These are phyloP conservation scores for Cordia subcordata DNA, from an alignment of 257 asterid species.

Conservation along the genomic window DNA sequence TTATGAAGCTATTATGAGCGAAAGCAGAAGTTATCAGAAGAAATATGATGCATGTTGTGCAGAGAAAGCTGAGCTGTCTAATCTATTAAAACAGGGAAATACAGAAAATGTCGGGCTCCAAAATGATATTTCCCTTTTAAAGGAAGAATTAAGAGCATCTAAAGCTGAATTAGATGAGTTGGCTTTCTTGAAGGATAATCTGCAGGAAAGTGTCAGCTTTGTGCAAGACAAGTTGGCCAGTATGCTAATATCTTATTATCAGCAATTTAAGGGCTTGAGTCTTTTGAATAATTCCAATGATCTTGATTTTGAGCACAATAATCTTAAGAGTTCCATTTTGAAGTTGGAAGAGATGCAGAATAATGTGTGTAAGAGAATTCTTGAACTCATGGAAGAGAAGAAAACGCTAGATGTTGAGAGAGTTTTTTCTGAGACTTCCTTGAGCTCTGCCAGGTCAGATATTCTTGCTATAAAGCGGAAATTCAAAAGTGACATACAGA, in stretches of 20 bases:
- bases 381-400: constrained; percentile 63
- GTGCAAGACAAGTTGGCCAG: constrained; percentile 45
- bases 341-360: constrained; percentile 65
- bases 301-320: constrained; percentile 21
- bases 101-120: constrained; percentile 44
- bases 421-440: constrained; percentile 42
- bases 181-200: constrained; percentile 46
- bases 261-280: constrained; percentile 26
- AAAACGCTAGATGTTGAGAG: constrained; percentile 49
- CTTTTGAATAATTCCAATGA: constrained; percentile 13
- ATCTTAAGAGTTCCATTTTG: constrained; percentile 40
- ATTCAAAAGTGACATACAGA: constrained; percentile 44
- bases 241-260: constrained; percentile 41
- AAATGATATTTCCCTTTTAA: constrained; percentile 41
- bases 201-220: constrained; percentile 18
- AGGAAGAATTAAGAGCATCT: constrained; percentile 30
- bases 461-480: constrained; percentile 51
- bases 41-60: constrained; percentile 59
- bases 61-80: constrained; percentile 60
- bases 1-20: constrained; percentile 31
- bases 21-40: constrained; percentile 36
- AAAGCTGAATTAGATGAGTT: constrained; percentile 44
- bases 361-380: constrained; percentile 32
- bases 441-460: constrained; percentile 45
- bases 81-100: constrained; percentile 47